A percentile compares a stretch with the other conserved stretches of the same genome.
Conservation (phyloP, 176 grass and related monocot genomes). For the Juncus effusus region DNA sequence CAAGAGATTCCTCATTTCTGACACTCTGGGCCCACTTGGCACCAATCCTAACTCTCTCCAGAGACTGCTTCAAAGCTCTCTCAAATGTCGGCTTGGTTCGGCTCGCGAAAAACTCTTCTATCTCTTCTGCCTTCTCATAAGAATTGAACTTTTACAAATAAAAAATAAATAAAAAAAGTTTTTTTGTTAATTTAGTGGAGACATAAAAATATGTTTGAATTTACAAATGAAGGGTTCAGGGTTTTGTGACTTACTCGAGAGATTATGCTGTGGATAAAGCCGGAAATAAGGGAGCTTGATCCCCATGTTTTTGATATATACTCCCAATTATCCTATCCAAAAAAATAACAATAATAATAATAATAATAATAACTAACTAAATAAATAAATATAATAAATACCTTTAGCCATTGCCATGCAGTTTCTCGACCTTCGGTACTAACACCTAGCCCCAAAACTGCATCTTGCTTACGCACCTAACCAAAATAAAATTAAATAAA, state of each 20-base stretch:
- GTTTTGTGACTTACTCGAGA: constrained; percentile 31
- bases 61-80: constrained; percentile 62
- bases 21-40: constrained; percentile 60
- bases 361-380: too few relatives aligned
- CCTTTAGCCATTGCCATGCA: constrained; percentile 80
- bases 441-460: constrained; percentile 42
- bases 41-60: constrained; percentile 51
- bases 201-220: too few relatives aligned
- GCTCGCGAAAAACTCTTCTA: constrained; percentile 54
- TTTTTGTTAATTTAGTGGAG: too few relatives aligned
- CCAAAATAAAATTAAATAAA: constrained; percentile 10
- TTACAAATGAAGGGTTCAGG: neutral
- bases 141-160: constrained; percentile 44
- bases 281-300: constrained; percentile 19
- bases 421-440: constrained; percentile 52
- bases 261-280: constrained; percentile 35
- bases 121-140: constrained; percentile 52
- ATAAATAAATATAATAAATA: constrained; percentile 23
- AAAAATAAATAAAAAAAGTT: constrained; percentile 22
- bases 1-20: constrained; percentile 42
- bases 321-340: constrained; percentile 61
- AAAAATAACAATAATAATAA: neutral
- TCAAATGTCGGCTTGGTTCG: constrained; percentile 44
- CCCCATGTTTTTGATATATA: constrained; percentile 51
- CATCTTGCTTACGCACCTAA: constrained; percentile 78